Conservation (phyloP, 2,329 filamentous ascomycete species). For the Penicillium freii region DNA sequence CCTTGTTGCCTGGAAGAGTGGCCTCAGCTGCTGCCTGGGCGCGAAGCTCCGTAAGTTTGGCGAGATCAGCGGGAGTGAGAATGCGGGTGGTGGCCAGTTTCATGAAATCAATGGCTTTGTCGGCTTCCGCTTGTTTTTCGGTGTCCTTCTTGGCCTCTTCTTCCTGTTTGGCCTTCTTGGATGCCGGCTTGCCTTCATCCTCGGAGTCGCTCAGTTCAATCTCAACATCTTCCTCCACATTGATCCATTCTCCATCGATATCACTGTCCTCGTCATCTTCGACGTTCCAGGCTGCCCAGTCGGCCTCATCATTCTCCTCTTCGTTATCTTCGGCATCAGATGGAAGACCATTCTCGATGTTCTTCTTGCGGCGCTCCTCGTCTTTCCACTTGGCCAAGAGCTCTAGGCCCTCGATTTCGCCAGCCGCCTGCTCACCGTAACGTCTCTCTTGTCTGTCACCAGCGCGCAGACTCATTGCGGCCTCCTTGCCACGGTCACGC, state of each 20-base stretch:
- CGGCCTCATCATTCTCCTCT: constrained; percentile 60
- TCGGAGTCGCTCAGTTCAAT: constrained; percentile 72
- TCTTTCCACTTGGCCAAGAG: constrained; percentile 91
- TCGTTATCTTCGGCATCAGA: constrained; percentile 61
- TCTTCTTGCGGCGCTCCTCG: constrained; percentile 75
- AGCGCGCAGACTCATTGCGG: constrained; percentile 73
- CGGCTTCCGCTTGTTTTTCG: constrained; percentile 40
- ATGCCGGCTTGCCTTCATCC: constrained; percentile 60
- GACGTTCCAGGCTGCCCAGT: constrained; percentile 60
- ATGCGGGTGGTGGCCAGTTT: constrained; percentile 90
- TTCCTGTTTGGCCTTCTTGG: constrained; percentile 63
- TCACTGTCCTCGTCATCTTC: constrained; percentile 59
- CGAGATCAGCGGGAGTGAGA: constrained; percentile 91
- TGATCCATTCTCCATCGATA: constrained; percentile 88
- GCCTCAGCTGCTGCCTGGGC: constrained; percentile 70
- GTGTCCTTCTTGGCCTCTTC: constrained; percentile 32
- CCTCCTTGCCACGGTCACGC: constrained; percentile 86
- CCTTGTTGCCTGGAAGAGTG: constrained; percentile 47
- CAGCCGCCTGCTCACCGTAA: constrained; percentile 77
- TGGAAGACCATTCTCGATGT: constrained; percentile 65
- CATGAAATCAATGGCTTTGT: constrained; percentile 32
- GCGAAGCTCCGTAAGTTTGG: constrained; percentile 86
- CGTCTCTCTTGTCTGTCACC: constrained; percentile 73
- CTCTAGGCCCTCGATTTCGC: constrained; percentile 88
- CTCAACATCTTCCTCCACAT: constrained; percentile 78